phyloP scores from a whole-genome alignment of 495 filamentous ascomycete species.

The Tricharina praecox region DNA sequence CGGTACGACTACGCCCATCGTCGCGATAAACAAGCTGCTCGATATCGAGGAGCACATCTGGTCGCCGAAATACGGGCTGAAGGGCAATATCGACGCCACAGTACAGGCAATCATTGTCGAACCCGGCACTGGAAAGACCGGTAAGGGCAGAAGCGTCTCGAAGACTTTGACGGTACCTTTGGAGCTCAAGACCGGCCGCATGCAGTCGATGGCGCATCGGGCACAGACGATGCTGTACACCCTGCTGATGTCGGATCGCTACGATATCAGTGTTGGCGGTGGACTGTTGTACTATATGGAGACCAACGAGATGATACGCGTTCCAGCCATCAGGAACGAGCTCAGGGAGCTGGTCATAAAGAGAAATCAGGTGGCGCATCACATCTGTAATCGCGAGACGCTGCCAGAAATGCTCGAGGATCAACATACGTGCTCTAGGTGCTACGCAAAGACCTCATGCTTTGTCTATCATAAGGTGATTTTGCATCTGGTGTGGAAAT shows the following conservation, averaged over 20 bases:
- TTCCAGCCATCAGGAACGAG: slow-evolving; percentile 68
- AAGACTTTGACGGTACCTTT: slow-evolving; percentile 73
- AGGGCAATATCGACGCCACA: slow-evolving; percentile 97
- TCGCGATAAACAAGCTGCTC: slow-evolving; percentile 82
- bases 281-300: slow-evolving; percentile 93
- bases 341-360: slow-evolving; percentile 90
- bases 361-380: slow-evolving; percentile 75
- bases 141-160: slow-evolving; percentile 21
- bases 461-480: slow-evolving; percentile 84
- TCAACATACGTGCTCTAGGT: slow-evolving; percentile 56
- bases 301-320: slow-evolving; percentile 63
- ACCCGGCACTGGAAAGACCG: slow-evolving; percentile 21
- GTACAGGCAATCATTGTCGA: slow-evolving; percentile 76
- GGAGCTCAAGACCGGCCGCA: slow-evolving; percentile 85
- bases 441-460: slow-evolving; percentile 75
- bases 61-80: slow-evolving; percentile 93
- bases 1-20: slow-evolving; percentile 45
- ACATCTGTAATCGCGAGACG: slow-evolving; percentile 58
- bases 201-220: slow-evolving; percentile 56
- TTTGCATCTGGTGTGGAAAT: too few relatives aligned
- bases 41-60: slow-evolving; percentile 95
- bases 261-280: slow-evolving; percentile 73
- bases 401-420: slow-evolving; percentile 76
- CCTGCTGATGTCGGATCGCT: slow-evolving; percentile 78
- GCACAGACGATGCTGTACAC: slow-evolving; percentile 94